Percentiles rank a stretch among this genome's conserved stretches.
Evolutionary conservation across 257 asterid species (phyloP).

Genomic region (Gardenia jasminoides): DNA sequence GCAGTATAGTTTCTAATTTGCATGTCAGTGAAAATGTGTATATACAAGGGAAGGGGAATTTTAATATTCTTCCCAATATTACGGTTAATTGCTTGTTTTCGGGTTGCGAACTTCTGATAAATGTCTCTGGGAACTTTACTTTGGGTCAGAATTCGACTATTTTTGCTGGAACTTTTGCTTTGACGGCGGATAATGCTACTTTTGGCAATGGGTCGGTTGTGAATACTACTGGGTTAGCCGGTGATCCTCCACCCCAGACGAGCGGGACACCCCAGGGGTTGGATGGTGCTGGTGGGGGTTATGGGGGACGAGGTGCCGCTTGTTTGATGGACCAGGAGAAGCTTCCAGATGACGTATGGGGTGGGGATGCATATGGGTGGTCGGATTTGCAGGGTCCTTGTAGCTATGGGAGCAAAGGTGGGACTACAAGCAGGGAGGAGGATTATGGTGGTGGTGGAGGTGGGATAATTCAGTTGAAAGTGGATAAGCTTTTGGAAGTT

Average conservation of each 20-base stretch:
- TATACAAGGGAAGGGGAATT: constrained; percentile 84
- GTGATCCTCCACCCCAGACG: constrained; percentile 83
- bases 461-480: constrained; percentile 63
- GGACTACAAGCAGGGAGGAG: constrained; percentile 66
- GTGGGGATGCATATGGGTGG: constrained; percentile 96
- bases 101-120: constrained; percentile 78
- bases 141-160: constrained; percentile 64
- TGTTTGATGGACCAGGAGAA: constrained; percentile 69
- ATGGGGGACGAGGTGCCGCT: constrained; percentile 96
- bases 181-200: constrained; percentile 58
- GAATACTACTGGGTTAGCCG: constrained; percentile 84
- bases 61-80: constrained; percentile 69
- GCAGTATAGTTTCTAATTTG: constrained; percentile 67
- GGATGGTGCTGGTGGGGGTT: constrained; percentile 98
- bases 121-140: constrained; percentile 69
- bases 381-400: constrained; percentile 62
- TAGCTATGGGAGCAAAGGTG: constrained; percentile 95
- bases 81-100: constrained; percentile 55
- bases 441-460: constrained; percentile 99
- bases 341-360: constrained; percentile 94
- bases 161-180: constrained; percentile 56
- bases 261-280: constrained; percentile 91
- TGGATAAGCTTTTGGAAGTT: constrained; percentile 60
- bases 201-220: constrained; percentile 68
- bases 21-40: constrained; percentile 70